These are phyloP conservation scores for Beauveria australis DNA, from an alignment of 2,329 filamentous ascomycete species.

Conservation along the genomic window DNA sequence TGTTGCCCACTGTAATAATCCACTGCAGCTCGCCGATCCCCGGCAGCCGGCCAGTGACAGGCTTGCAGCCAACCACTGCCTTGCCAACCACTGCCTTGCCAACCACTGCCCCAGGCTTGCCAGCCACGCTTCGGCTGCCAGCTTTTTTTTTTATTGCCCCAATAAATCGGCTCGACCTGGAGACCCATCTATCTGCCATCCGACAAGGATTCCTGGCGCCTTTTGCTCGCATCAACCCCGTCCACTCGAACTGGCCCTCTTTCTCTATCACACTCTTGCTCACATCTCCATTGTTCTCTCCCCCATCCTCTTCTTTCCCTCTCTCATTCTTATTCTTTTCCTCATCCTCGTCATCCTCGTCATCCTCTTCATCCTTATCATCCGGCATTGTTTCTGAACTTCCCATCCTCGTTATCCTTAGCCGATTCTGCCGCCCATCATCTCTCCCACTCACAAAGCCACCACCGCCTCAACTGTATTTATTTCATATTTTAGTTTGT, in stretches of 20 bases:
- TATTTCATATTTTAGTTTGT: not conserved
- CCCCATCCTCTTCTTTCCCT: constrained; percentile 13
- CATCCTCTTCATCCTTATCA: not conserved
- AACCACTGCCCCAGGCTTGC: not conserved
- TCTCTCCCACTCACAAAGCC: not conserved
- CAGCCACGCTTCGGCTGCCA: not conserved
- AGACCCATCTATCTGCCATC: not conserved
- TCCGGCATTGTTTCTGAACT: not conserved
- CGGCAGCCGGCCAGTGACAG: not conserved
- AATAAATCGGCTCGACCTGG: no score
- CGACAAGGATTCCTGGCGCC: constrained; percentile 2
- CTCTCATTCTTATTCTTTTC: constrained; percentile 10
- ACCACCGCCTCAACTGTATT: not conserved
- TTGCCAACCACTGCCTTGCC: not conserved
- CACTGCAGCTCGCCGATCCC: not conserved
- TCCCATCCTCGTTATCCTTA: not conserved
- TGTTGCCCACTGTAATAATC: not conserved
- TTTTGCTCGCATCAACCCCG: not conserved
- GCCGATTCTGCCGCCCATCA: not conserved
- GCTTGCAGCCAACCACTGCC: not conserved
- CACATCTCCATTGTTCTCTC: constrained; percentile 1
- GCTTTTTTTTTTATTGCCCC: no score
- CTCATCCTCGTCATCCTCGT: not conserved
- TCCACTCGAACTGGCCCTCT: not conserved
- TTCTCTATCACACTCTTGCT: not conserved